phyloP scores from a whole-genome alignment of 2,329 filamentous ascomycete genomes.

The Fusarium nanum region DNA sequence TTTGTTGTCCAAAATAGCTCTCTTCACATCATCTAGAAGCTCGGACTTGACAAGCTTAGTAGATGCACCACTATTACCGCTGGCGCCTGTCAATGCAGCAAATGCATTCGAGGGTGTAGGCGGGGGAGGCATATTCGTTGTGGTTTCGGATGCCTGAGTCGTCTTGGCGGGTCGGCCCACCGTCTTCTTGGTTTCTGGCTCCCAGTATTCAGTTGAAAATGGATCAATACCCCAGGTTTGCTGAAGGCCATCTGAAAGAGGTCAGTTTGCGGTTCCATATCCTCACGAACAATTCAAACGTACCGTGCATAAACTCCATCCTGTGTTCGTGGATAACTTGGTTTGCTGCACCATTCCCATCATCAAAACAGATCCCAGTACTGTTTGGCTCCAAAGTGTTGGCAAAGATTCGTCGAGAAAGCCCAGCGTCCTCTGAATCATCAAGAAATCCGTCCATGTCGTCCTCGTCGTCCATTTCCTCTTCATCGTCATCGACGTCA shows the following conservation, averaged over 20 bases:
- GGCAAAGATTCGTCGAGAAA: slow-evolving; percentile 67
- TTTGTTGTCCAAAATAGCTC: slow-evolving; percentile 55
- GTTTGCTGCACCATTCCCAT: slow-evolving; percentile 60
- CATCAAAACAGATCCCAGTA: slow-evolving; percentile 88
- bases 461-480: slow-evolving; percentile 78
- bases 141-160: slow-evolving; percentile 23
- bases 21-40: slow-evolving; percentile 56
- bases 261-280: slow-evolving; percentile 27
- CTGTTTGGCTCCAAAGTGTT: slow-evolving; percentile 80
- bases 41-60: slow-evolving; percentile 54
- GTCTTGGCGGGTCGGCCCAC: slow-evolving; percentile 27
- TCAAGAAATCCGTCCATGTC: slow-evolving; percentile 93
- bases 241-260: slow-evolving; percentile 57
- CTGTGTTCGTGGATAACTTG: slow-evolving; percentile 69
- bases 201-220: slow-evolving; percentile 86
- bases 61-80: slow-evolving; percentile 26
- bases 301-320: slow-evolving; percentile 81
- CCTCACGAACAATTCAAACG: slow-evolving; percentile 45
- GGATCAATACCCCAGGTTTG: slow-evolving; percentile 77
- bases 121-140: slow-evolving; percentile 50
- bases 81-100: slow-evolving; percentile 48
- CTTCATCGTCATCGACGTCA: slow-evolving; percentile 74
- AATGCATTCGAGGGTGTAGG: slow-evolving; percentile 53
- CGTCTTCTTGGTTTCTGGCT: slow-evolving; percentile 53
- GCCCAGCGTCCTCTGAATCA: slow-evolving; percentile 78